These are phyloP conservation scores for Saturnispora serradocipensis DNA, from an alignment of 805 yeast species.

Conservation along the genomic window DNA sequence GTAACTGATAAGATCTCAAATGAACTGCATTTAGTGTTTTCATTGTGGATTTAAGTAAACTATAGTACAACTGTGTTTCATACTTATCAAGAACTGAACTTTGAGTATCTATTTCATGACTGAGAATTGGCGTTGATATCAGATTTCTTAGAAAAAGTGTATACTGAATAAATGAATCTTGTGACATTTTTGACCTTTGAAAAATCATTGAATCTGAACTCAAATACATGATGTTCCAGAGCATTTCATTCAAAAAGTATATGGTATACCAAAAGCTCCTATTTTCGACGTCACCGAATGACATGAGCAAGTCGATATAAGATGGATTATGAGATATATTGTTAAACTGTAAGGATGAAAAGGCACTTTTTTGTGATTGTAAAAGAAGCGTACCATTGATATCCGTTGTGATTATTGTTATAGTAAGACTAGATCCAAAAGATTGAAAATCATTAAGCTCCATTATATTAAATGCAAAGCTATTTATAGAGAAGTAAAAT, in stretches of 20 bases:
- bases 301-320: neutral
- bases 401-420: neutral
- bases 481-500: neutral
- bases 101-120: conserved; percentile 8
- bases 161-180: conserved; percentile 32
- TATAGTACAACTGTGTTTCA: conserved; percentile 18
- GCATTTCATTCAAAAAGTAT: neutral
- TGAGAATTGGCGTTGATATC: conserved; percentile 32
- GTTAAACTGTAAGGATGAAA: neutral
- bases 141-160: conserved; percentile 41
- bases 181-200: conserved; percentile 1
- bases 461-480: neutral
- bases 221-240: conserved; percentile 1
- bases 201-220: neutral
- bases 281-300: neutral
- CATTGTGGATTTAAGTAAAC: conserved; percentile 25
- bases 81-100: neutral
- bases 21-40: conserved; percentile 55
- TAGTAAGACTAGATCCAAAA: neutral
- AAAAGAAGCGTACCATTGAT: neutral
- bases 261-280: neutral
- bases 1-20: conserved; percentile 53
- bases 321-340: neutral
- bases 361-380: neutral
- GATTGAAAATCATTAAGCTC: neutral